Conservation (phyloP, 2,329 filamentous ascomycete species). For the Elsinoe australis region DNA sequence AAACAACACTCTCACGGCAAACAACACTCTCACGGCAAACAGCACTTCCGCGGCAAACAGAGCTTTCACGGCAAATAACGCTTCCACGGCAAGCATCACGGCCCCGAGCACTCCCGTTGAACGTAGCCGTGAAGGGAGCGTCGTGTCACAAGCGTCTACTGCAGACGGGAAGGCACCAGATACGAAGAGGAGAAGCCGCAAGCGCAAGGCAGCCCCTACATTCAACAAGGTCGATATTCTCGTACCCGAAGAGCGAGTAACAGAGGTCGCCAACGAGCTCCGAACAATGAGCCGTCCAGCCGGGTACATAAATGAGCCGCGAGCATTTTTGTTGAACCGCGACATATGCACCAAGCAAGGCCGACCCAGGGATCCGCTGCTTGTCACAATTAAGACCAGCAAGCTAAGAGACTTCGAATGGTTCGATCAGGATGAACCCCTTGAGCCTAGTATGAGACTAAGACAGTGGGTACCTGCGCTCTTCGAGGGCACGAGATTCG, state of each 20-base stretch:
- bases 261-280: conserved; percentile 27
- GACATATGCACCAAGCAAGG: conserved; percentile 28
- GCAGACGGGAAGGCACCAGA: no score
- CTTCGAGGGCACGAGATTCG: not conserved
- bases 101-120: no score
- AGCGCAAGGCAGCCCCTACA: not conserved
- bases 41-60: no score
- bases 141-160: no score
- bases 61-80: no score
- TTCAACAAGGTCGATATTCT: conserved; percentile 1
- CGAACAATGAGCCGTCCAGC: conserved; percentile 30
- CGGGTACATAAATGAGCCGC: conserved; percentile 40
- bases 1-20: no score
- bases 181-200: no score
- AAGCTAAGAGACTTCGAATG: conserved; percentile 32
- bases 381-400: conserved; percentile 37
- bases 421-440: conserved; percentile 24
- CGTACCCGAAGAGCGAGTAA: conserved; percentile 23
- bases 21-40: no score
- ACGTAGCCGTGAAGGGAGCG: no score
- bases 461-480: conserved; percentile 1
- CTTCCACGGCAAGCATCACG: no score
- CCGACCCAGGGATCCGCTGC: conserved; percentile 36
- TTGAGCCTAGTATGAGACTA: not conserved
- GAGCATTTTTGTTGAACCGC: conserved; percentile 30